Evolutionary conservation across 2,329 filamentous ascomycete species (phyloP), one percentile per base, ranked within the genome.

Genomic region (Colletotrichum sublineola): DNA sequence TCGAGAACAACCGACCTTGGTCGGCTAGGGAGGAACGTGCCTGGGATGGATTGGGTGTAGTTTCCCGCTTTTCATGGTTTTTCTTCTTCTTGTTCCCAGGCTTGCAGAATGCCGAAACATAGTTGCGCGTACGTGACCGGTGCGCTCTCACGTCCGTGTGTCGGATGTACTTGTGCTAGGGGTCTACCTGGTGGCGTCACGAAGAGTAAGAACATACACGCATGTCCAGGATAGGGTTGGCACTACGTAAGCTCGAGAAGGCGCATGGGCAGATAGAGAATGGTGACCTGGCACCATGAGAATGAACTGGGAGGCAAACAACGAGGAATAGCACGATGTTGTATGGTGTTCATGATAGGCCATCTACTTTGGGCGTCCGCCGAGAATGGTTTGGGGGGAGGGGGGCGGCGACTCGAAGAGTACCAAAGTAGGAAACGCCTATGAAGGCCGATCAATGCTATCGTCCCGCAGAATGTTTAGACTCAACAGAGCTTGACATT

Each of bases 21-120:
- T 8, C 33, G 60, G 50, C 12, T 18, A 15, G 18, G 18, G 52
- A 44, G 33, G 48, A 55, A 44, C 53, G 38, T 48, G 66, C 52
- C 40, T 36, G 33, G 44, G 24, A 56, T 20, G n/a, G 31, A 46
- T 24, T 42, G 44, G 53, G n/a, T 53, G 40, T 15, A 20, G 42
- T 18, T 44, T 46, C 44, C 7, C 44, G n/a, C 44, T 46, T 46
- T 1, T 46, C 44, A 46, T n/a, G 18, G 5, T 46, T 40, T 6
- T 40, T 38, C 14, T 20, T 11, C 33, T 36, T 36, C 20, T 38
- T 29, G 24, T 36, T 24, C 48, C 48, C 58, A 63, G 57, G 57
- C 68, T n/a, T 71, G 65, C 58, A 53, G 64, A 63, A 52, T 31
- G 44, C 56, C 68, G 68, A 68, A 71, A 63, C 64, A 36, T 29